Evolutionary conservation across 805 yeast genomes (phyloP).

Genomic region (Myxozyma lipomycoides): DNA sequence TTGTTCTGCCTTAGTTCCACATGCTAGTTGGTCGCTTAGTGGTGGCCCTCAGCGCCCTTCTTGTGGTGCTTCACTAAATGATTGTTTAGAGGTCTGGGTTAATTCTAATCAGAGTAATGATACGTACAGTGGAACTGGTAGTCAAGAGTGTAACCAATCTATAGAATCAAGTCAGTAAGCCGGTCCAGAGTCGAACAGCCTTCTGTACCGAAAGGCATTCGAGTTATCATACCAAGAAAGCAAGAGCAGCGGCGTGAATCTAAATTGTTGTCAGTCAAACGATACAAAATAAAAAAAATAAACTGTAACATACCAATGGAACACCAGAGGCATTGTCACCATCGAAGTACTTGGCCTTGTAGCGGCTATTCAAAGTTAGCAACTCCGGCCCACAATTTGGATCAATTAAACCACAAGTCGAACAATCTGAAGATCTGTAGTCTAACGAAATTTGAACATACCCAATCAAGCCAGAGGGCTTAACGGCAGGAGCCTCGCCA

Average conservation of each 20-base stretch:
- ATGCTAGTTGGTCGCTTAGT: conserved; percentile 15
- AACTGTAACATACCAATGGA: conserved; percentile 48
- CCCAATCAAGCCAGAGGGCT: conserved; percentile 44
- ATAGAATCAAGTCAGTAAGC: conserved; percentile 45
- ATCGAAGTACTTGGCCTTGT: conserved; percentile 81
- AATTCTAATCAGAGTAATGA: neutral
- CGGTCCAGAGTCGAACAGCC: too few species aligned
- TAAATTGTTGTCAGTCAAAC: neutral
- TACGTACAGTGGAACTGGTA: conserved; percentile 70
- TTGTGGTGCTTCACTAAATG: conserved; percentile 24
- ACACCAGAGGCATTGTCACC: conserved; percentile 79
- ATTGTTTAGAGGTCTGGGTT: neutral
- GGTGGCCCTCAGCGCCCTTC: conserved; percentile 20
- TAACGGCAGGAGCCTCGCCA: conserved; percentile 72
- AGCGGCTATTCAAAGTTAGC: conserved; percentile 33
- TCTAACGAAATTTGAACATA: conserved; percentile 4
- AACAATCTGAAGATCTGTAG: neutral
- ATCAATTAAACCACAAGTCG: neutral
- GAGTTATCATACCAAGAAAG: conserved; percentile 20
- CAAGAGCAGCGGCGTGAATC: conserved; percentile 21
- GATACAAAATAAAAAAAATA: conserved; percentile 5
- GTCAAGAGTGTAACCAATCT: conserved; percentile 82
- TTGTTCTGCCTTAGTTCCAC: neutral
- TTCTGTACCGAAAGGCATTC: too few species aligned
- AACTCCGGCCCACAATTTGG: neutral